phyloP scores from a whole-genome alignment of 805 yeast genomes.

The Wickerhamiella alocasiicola region DNA sequence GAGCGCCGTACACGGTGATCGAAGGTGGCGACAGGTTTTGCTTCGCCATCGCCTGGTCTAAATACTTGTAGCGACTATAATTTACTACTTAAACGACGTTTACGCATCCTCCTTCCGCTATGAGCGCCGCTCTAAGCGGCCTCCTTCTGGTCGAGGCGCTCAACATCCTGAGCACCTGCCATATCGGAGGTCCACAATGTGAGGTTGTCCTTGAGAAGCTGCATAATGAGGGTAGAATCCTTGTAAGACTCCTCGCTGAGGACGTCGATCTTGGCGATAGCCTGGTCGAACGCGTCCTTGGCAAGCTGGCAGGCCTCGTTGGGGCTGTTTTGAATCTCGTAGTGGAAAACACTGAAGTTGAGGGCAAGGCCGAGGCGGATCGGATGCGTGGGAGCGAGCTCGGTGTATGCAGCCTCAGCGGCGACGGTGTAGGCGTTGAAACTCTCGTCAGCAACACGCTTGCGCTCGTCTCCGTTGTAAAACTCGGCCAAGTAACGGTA shows the following conservation, averaged over 20 bases:
- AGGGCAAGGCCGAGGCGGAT: constrained; percentile 96
- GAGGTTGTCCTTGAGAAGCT: constrained; percentile 62
- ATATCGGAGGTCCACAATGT: constrained; percentile 44
- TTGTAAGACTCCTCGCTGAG: constrained; percentile 96
- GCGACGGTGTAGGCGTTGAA: constrained; percentile 94
- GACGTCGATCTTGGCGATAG: constrained; percentile 96
- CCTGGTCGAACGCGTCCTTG: constrained; percentile 97
- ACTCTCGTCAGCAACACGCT: constrained; percentile 86
- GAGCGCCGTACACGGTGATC: too few relatives aligned
- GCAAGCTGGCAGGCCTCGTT: constrained; percentile 98
- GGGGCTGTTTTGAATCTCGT: constrained; percentile 95
- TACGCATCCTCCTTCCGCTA: neutral
- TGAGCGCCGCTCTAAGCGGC: neutral
- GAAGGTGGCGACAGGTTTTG: too few relatives aligned
- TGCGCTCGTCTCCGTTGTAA: constrained; percentile 84
- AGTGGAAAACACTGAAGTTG: constrained; percentile 95
- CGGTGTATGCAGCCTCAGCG: constrained; percentile 94
- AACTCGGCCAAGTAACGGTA: constrained; percentile 98
- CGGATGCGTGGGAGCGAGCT: constrained; percentile 98
- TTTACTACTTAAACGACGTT: neutral
- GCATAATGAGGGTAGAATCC: constrained; percentile 98
- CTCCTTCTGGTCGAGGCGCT: constrained; percentile 6
- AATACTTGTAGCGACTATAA: neutral
- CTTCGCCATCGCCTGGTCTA: too few relatives aligned
- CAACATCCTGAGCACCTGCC: constrained; percentile 20